phyloP scores from a whole-genome alignment of 192 early-diverging fungal species.

The Phycomyces blakesleeanus region DNA sequence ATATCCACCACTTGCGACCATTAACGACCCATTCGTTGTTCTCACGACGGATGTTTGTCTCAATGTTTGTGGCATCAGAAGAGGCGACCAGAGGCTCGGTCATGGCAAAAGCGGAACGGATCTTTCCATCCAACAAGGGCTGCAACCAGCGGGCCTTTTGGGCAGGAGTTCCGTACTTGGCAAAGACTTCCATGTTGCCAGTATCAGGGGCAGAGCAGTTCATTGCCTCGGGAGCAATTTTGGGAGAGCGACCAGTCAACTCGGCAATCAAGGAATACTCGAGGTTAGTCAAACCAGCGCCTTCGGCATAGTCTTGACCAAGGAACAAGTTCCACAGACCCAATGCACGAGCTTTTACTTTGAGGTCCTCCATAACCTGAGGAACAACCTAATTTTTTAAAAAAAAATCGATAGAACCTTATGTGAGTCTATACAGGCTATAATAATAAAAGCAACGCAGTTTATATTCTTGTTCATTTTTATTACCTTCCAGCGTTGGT shows the following conservation, averaged over 20 bases:
- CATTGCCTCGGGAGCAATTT: constrained; percentile 85
- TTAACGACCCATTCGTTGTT: constrained; percentile 68
- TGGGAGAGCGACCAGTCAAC: constrained; percentile 75
- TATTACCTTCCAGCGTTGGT: constrained; percentile 81
- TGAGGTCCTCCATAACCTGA: constrained; percentile 83
- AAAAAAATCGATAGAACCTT: too few relatives aligned
- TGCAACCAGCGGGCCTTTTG: constrained; percentile 80
- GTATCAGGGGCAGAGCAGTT: constrained; percentile 96
- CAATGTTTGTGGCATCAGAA: constrained; percentile 97
- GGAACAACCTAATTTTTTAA: constrained; percentile 78
- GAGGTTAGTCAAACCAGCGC: constrained; percentile 87
- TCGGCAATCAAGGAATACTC: constrained; percentile 94
- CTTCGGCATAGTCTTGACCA: constrained; percentile 72
- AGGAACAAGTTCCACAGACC: constrained; percentile 98
- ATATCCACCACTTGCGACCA: constrained; percentile 97
- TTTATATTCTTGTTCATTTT: background rate
- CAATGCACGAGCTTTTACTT: constrained; percentile 75
- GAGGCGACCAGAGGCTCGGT: constrained; percentile 94
- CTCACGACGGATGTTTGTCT: constrained; percentile 69
- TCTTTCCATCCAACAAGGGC: constrained; percentile 86
- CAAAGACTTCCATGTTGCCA: constrained; percentile 99
- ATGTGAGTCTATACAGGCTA: too few relatives aligned
- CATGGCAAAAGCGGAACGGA: constrained; percentile 98
- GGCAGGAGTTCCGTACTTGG: constrained; percentile 82
- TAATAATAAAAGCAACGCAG: background rate